A percentile compares a stretch with the other conserved stretches of the same genome.
phyloP scores from a whole-genome alignment of 202 grass and related monocot species.

The Panicum hallii region DNA sequence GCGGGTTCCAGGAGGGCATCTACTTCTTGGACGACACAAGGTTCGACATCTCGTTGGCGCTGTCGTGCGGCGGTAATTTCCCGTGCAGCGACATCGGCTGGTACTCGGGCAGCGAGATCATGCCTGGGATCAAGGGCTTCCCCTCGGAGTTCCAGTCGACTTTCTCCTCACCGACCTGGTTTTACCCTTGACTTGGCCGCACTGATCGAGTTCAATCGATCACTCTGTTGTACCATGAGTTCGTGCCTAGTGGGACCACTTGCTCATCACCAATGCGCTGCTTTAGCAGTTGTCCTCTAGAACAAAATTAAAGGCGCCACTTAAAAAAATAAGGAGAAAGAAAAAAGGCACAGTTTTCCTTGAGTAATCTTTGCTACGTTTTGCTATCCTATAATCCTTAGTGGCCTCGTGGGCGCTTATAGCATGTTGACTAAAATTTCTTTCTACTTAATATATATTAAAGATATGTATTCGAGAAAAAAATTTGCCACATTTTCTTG shows the following conservation, averaged over 20 bases:
- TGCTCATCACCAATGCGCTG: not conserved
- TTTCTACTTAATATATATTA: no score
- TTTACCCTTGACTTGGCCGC: not conserved
- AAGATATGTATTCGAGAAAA: no score
- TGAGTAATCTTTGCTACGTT: no score
- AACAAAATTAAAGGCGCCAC: no score
- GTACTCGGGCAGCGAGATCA: not conserved
- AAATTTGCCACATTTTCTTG: no score
- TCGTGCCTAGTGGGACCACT: not conserved
- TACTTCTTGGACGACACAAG: conserved; percentile 20
- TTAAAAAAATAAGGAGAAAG: no score
- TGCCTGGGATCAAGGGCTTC: not conserved
- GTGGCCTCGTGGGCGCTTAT: no score
- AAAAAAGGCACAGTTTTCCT: no score
- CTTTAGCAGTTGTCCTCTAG: not conserved
- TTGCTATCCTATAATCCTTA: no score
- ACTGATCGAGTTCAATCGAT: not conserved
- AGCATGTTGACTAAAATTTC: no score
- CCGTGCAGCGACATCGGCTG: conserved; percentile 5
- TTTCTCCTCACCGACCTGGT: conserved; percentile 1
- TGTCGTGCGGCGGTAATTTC: not conserved
- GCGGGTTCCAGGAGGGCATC: not conserved
- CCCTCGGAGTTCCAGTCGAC: not conserved
- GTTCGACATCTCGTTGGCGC: conserved; percentile 3
- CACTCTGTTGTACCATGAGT: not conserved